These are phyloP conservation scores for Lentinula sp. DNA, from an alignment of 768 basidiomycete genomes.

Conservation along the genomic window DNA sequence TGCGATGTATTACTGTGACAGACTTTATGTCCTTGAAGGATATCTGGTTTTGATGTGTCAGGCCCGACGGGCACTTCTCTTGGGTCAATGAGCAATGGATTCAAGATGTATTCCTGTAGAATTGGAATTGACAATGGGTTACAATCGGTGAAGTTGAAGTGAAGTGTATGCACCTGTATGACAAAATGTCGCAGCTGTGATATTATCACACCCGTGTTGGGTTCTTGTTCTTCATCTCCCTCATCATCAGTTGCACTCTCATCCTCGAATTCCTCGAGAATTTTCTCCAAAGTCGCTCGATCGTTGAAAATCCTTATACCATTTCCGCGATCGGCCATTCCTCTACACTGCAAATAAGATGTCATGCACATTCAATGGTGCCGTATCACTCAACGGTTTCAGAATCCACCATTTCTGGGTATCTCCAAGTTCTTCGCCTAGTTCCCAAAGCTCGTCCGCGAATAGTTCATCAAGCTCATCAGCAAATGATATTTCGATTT, in stretches of 20 bases:
- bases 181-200: constrained; percentile 95
- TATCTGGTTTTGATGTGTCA: constrained; percentile 11
- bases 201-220: constrained; percentile 57
- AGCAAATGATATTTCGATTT: constrained; percentile 80
- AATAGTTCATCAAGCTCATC: constrained; percentile 96
- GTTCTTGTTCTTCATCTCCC: constrained; percentile 30
- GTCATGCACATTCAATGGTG: no score
- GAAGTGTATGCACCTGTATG: constrained; percentile 60
- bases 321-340: constrained; percentile 95
- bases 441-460: constrained; percentile 89
- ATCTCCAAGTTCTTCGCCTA: constrained; percentile 54
- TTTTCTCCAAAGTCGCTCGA: constrained; percentile 60
- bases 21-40: constrained; percentile 56
- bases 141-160: not conserved
- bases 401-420: constrained; percentile 80
- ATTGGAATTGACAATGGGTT: not conserved
- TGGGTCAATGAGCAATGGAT: constrained; percentile 77
- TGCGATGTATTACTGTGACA: constrained; percentile 11
- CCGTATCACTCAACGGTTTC: constrained; percentile 54
- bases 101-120: constrained; percentile 80
- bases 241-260: constrained; percentile 29
- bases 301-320: constrained; percentile 88
- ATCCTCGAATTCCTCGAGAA: constrained; percentile 79
- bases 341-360: constrained; percentile 28
- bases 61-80: constrained; percentile 28